phyloP scores from a whole-genome alignment of 768 basidiomycete genomes.

The Piloderma croceum region DNA sequence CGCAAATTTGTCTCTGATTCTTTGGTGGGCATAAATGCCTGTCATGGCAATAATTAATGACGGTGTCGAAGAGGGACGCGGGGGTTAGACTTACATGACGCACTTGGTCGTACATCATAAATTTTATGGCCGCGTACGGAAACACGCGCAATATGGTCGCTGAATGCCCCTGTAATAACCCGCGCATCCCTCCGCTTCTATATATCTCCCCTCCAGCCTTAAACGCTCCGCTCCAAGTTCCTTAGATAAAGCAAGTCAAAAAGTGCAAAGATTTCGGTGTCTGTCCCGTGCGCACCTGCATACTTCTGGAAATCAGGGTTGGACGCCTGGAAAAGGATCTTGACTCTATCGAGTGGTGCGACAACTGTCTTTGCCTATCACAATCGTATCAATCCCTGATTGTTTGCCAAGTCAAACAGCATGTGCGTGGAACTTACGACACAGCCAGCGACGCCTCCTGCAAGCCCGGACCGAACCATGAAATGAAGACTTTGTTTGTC shows the following conservation, averaged over 20 bases:
- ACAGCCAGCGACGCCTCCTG: constrained; percentile 92
- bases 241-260: constrained; percentile 33
- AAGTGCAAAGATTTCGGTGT: neutral
- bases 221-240: constrained; percentile 82
- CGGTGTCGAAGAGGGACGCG: neutral
- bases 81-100: constrained; percentile 52
- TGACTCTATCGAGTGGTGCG: constrained; percentile 94
- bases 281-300: constrained; percentile 52
- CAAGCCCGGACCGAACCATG: constrained; percentile 78
- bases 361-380: constrained; percentile 87
- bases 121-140: constrained; percentile 96
- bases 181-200: constrained; percentile 58
- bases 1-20: constrained; percentile 70
- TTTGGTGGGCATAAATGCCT: constrained; percentile 84
- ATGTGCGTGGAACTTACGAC: constrained; percentile 68
- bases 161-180: constrained; percentile 93
- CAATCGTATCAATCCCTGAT: neutral
- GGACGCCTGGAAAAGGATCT: constrained; percentile 96
- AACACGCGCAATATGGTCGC: constrained; percentile 91
- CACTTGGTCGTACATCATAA: constrained; percentile 90
- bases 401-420: neutral
- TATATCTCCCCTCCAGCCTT: constrained; percentile 73
- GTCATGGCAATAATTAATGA: neutral
- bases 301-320: constrained; percentile 94
- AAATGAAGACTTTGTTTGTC: constrained; percentile 49